These are phyloP conservation scores for Pterocarpus santalinus DNA, from an alignment of 306 rosid genomes.

Conservation along the genomic window DNA sequence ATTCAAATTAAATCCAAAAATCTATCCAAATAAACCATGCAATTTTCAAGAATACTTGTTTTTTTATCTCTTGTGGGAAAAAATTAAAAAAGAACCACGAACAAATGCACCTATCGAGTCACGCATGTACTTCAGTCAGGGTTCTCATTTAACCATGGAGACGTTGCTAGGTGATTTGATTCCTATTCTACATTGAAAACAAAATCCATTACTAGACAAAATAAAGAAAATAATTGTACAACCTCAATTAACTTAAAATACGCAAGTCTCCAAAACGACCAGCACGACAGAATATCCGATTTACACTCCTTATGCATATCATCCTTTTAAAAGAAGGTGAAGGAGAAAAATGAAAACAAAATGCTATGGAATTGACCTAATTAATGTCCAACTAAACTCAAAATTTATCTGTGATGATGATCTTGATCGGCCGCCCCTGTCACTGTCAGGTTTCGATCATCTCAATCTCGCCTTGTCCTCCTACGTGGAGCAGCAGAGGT, in stretches of 20 bases:
- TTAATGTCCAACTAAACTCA: constrained; percentile 49
- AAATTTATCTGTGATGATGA: constrained; percentile 49
- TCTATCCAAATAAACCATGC: too few species aligned
- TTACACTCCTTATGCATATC: constrained; percentile 50
- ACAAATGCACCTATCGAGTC: too few species aligned
- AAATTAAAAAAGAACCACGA: too few species aligned
- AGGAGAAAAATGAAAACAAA: constrained; percentile 36
- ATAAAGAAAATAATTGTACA: constrained; percentile 44
- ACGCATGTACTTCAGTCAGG: neutral
- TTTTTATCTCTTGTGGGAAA: too few species aligned
- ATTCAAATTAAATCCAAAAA: too few species aligned
- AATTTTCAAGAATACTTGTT: too few species aligned
- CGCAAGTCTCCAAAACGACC: constrained; percentile 41
- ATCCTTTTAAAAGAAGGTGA: constrained; percentile 31
- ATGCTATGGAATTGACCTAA: constrained; percentile 43
- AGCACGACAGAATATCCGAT: constrained; percentile 46
- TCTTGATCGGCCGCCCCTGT: constrained; percentile 47
- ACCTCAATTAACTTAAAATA: constrained; percentile 42
- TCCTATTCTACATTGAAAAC: neutral
- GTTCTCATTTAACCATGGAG: neutral
- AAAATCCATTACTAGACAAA: constrained; percentile 15
- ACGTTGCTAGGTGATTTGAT: neutral
- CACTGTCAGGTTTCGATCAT: constrained; percentile 36
- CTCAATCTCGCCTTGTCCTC: constrained; percentile 76
- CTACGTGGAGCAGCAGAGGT: constrained; percentile 66